Evolutionary conservation across 495 filamentous ascomycete genomes (phyloP).

Genomic region (Thermothielavioides terrestris): DNA sequence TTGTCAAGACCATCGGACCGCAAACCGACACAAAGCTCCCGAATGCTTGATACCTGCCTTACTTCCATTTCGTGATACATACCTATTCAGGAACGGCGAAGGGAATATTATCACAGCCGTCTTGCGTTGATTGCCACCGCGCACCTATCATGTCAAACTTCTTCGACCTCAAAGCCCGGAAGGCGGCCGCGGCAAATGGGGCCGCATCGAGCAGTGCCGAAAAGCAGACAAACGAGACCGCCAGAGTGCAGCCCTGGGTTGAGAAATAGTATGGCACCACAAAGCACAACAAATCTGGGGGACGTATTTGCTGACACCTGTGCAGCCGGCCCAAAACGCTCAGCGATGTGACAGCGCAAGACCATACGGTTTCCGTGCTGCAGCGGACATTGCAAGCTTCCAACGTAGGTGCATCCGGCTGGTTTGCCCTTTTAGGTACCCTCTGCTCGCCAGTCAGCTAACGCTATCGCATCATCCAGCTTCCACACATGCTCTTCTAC

Average conservation of each 20-base stretch:
- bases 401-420: conserved; percentile 65
- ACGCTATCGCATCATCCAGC: conserved; percentile 37
- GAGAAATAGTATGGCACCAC: conserved; percentile 84
- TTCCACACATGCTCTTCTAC: conserved; percentile 99
- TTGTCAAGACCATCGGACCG: too few species aligned
- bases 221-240: conserved; percentile 52
- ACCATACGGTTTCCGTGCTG: conserved; percentile 90
- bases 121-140: not conserved
- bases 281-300: not conserved
- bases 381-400: conserved; percentile 88
- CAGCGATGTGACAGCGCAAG: conserved; percentile 92
- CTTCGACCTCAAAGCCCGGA: conserved; percentile 90
- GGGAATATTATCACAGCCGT: not conserved
- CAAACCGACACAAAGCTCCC: too few species aligned
- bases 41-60: too few species aligned
- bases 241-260: conserved; percentile 83
- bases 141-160: conserved; percentile 60
- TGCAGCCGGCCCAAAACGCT: conserved; percentile 83
- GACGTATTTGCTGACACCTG: conserved; percentile 12
- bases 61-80: too few species aligned
- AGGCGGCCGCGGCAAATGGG: conserved; percentile 61
- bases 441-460: not conserved
- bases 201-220: conserved; percentile 41
- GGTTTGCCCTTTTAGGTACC: not conserved
- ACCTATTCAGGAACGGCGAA: too few species aligned